Percentiles rank a stretch among this genome's conserved stretches.
These are phyloP conservation scores for Fagus crenata DNA, from an alignment of 306 rosid species.

Conservation along the genomic window DNA sequence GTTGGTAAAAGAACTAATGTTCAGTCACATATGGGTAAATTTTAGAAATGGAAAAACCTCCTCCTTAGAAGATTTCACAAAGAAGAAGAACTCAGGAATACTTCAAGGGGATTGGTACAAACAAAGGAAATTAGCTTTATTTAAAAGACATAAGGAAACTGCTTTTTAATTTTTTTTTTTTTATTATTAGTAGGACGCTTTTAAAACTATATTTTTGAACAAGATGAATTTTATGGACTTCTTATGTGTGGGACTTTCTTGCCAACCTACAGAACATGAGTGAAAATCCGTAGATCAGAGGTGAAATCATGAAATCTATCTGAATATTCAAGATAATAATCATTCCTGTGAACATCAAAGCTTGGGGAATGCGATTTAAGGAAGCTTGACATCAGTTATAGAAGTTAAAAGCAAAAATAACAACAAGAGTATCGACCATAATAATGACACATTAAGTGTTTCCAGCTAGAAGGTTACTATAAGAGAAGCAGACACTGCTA, in stretches of 20 bases:
- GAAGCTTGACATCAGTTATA: background rate
- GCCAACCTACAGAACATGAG: background rate
- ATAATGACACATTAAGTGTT: background rate
- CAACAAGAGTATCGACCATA: too few species aligned
- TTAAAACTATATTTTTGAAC: background rate
- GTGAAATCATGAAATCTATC: background rate
- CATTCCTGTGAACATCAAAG: background rate
- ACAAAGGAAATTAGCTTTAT: background rate
- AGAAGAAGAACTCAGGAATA: background rate
- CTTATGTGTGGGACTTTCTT: background rate
- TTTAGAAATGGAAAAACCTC: too few species aligned
- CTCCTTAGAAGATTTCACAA: too few species aligned
- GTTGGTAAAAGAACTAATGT: background rate
- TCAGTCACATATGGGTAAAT: too few species aligned
- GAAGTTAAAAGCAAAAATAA: too few species aligned
- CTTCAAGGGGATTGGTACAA: background rate
- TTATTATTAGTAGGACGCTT: background rate
- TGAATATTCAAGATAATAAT: background rate
- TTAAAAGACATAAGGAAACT: background rate
- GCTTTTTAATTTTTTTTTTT: background rate
- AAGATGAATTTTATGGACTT: background rate
- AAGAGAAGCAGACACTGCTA: background rate
- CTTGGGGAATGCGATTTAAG: background rate
- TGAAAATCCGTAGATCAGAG: background rate
- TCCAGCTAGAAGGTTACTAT: background rate